Evolutionary conservation across 805 yeast species (phyloP).

Genomic region (Metschnikowia lochheadii): DNA sequence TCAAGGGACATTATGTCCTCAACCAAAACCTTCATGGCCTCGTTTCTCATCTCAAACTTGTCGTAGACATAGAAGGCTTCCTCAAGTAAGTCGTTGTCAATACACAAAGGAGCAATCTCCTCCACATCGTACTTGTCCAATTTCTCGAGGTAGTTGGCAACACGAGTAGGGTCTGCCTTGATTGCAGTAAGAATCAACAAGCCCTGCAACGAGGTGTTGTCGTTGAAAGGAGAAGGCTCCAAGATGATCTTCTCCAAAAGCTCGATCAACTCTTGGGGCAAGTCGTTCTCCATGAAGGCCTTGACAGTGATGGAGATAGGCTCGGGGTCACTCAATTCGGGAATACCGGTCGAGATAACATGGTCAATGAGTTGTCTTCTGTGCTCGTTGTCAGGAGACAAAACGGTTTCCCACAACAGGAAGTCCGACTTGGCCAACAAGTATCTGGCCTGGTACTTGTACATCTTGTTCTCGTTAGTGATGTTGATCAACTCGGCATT

Average conservation of each 20-base stretch:
- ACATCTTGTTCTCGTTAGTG: conserved; percentile 97
- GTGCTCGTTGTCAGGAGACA: conserved; percentile 71
- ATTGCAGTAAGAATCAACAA: conserved; percentile 89
- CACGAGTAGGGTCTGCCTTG: conserved; percentile 88
- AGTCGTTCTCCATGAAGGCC: conserved; percentile 92
- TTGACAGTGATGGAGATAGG: conserved; percentile 91
- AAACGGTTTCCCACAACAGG: conserved; percentile 75
- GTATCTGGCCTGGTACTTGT: conserved; percentile 98
- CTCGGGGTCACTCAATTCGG: conserved; percentile 88
- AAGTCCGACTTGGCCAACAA: conserved; percentile 84
- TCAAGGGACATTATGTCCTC: conserved; percentile 93
- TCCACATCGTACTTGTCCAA: conserved; percentile 87
- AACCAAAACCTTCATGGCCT: conserved; percentile 86
- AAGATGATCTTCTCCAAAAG: conserved; percentile 91
- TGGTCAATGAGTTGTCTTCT: conserved; percentile 91
- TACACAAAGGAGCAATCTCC: conserved; percentile 89
- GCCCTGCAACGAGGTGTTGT: conserved; percentile 93
- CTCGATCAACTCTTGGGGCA: conserved; percentile 91
- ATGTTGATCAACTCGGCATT: conserved; percentile 85
- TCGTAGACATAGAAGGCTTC: conserved; percentile 93
- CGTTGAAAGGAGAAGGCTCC: conserved; percentile 96
- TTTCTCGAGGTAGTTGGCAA: conserved; percentile 77
- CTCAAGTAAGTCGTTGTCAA: conserved; percentile 82
- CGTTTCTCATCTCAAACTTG: conserved; percentile 68
- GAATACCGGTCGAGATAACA: conserved; percentile 93